Percentiles rank a stretch among this genome's conserved stretches.
These are phyloP conservation scores for Candida sojae DNA, from an alignment of 1,139 yeast species.

Conservation along the genomic window DNA sequence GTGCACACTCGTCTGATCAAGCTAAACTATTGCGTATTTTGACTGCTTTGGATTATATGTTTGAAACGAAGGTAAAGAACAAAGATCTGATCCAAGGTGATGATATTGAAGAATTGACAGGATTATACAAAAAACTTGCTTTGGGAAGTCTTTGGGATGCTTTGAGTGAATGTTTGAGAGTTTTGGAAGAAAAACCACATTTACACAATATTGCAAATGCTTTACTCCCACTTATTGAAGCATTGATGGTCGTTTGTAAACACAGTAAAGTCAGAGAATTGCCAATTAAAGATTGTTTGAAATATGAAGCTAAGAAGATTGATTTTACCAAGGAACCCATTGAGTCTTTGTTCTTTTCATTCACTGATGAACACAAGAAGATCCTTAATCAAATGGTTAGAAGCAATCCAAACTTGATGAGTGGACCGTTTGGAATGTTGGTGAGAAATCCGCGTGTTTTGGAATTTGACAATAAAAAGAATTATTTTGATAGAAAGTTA, in stretches of 20 bases:
- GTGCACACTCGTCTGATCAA: slow-evolving; percentile 83
- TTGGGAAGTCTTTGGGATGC: slow-evolving; percentile 87
- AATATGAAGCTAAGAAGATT: slow-evolving; percentile 57
- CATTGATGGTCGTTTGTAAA: slow-evolving; percentile 93
- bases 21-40: slow-evolving; percentile 80
- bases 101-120: slow-evolving; percentile 51
- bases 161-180: slow-evolving; percentile 71
- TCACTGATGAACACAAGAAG: slow-evolving; percentile 89
- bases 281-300: slow-evolving; percentile 55
- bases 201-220: slow-evolving; percentile 75
- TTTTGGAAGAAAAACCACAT: slow-evolving; percentile 51
- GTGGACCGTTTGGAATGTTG: slow-evolving; percentile 92
- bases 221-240: slow-evolving; percentile 82
- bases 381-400: slow-evolving; percentile 91
- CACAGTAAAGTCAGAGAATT: slow-evolving; percentile 74
- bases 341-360: slow-evolving; percentile 78
- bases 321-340: slow-evolving; percentile 78
- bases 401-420: slow-evolving; percentile 88
- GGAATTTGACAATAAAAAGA: slow-evolving; percentile 93
- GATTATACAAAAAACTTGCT: slow-evolving; percentile 64
- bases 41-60: slow-evolving; percentile 87
- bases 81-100: slow-evolving; percentile 16
- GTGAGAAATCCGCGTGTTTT: slow-evolving; percentile 87
- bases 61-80: slow-evolving; percentile 44
- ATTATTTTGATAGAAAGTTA: slow-evolving; percentile 76